Conservation (phyloP, 345 rosid species). For the Syzygium oleosum region DNA sequence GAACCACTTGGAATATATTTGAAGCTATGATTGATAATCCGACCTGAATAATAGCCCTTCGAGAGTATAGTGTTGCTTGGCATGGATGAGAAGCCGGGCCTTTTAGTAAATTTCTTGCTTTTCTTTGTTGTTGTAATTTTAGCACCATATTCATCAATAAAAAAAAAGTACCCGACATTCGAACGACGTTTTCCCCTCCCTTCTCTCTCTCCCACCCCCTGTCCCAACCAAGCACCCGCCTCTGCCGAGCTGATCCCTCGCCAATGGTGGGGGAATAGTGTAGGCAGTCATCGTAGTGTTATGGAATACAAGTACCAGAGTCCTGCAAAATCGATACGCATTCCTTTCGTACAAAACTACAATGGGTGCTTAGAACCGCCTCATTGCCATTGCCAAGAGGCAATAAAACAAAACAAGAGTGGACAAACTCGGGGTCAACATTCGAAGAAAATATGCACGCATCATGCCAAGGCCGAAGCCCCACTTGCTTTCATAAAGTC, state of each 20-base stretch:
- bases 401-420: too few relatives aligned
- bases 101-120: too few relatives aligned
- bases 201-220: neutral
- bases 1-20: too few relatives aligned
- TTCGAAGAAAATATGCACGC: too few relatives aligned
- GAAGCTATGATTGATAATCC: too few relatives aligned
- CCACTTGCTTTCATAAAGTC: too few relatives aligned
- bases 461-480: too few relatives aligned
- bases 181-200: neutral
- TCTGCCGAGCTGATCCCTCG: accelerated
- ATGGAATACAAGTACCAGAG: neutral
- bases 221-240: neutral
- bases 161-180: neutral
- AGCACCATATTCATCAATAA: neutral
- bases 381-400: too few relatives aligned
- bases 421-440: too few relatives aligned
- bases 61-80: neutral
- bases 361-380: neutral
- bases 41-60: too few relatives aligned
- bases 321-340: neutral
- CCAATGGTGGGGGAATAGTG: neutral
- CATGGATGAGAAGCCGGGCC: neutral
- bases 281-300: neutral
- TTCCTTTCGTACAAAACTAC: neutral
- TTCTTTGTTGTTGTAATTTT: too few relatives aligned